Conservation (phyloP, 2,329 filamentous ascomycete genomes). For the Cladosporium sp. region DNA sequence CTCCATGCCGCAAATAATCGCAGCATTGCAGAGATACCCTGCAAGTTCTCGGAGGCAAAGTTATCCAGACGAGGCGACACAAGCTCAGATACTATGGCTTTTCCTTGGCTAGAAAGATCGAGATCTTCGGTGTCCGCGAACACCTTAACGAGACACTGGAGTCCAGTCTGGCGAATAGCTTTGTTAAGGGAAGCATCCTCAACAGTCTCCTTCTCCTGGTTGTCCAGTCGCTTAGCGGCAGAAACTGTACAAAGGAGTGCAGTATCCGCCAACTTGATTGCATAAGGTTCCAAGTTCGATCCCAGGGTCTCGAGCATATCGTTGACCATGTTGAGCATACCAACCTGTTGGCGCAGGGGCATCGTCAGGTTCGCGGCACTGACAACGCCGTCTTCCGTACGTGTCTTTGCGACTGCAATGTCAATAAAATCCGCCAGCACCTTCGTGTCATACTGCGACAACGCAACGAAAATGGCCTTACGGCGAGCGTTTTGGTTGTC, state of each 20-base stretch:
- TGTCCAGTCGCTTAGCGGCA: constrained; percentile 29
- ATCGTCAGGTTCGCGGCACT: not conserved
- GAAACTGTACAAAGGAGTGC: constrained; percentile 65
- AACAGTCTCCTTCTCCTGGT: constrained; percentile 26
- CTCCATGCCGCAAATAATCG: constrained; percentile 79
- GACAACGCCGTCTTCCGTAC: not conserved
- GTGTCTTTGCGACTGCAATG: constrained; percentile 63
- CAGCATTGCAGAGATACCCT: constrained; percentile 78
- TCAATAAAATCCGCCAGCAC: constrained; percentile 77
- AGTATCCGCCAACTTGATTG: constrained; percentile 64
- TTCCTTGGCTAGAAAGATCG: constrained; percentile 66
- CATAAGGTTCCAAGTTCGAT: constrained; percentile 62
- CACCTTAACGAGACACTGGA: constrained; percentile 75
- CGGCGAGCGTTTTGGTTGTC: constrained; percentile 76
- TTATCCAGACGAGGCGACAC: constrained; percentile 71
- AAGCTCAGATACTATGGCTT: constrained; percentile 65
- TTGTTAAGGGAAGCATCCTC: constrained; percentile 53
- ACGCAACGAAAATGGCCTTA: constrained; percentile 64
- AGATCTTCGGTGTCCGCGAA: constrained; percentile 67
- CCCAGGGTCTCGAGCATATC: constrained; percentile 81
- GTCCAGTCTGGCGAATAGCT: constrained; percentile 61
- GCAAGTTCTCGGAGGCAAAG: constrained; percentile 77
- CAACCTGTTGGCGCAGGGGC: constrained; percentile 67
- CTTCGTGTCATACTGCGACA: constrained; percentile 67
- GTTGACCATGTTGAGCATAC: constrained; percentile 85